Conservation (phyloP, 371 early-diverging fungal species). For the Lichtheimia ornata region DNA sequence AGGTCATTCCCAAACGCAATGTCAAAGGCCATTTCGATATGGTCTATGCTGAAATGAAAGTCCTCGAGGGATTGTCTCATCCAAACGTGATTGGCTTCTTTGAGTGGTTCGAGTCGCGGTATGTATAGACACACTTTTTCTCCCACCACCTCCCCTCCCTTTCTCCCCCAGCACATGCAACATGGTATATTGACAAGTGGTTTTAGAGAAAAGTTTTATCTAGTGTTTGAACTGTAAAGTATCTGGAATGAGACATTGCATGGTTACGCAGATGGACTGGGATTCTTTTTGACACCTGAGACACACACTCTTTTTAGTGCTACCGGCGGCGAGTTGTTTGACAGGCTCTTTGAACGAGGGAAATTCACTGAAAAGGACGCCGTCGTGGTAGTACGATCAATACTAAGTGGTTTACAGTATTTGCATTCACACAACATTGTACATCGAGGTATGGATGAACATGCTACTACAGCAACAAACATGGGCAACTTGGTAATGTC, state of each 20-base stretch:
- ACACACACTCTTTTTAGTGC: slow-evolving; percentile 38
- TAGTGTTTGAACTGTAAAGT: slow-evolving; percentile 86
- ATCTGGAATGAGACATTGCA: neutral
- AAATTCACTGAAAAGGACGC: slow-evolving; percentile 90
- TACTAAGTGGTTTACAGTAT: slow-evolving; percentile 69
- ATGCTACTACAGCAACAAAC: neutral
- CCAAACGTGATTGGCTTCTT: slow-evolving; percentile 80
- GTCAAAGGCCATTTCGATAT: slow-evolving; percentile 68
- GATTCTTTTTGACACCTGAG: neutral
- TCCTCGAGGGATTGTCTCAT: slow-evolving; percentile 71
- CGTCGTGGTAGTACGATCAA: slow-evolving; percentile 64
- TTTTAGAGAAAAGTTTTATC: slow-evolving; percentile 75
- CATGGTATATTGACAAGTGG: no score
- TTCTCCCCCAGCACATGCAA: no score
- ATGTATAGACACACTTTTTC: neutral
- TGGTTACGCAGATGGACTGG: neutral
- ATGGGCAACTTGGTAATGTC: no score
- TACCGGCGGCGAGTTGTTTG: slow-evolving; percentile 91
- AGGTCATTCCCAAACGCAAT: slow-evolving; percentile 75
- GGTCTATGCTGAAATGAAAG: slow-evolving; percentile 77
- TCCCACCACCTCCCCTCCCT: no score
- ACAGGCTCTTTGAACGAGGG: slow-evolving; percentile 81
- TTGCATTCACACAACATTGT: slow-evolving; percentile 76
- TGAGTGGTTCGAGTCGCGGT: slow-evolving; percentile 80
- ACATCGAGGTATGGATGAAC: slow-evolving; percentile 58